These are phyloP conservation scores for Sequoiadendron giganteum DNA, from an alignment of 75 land plant species.

Conservation along the genomic window DNA sequence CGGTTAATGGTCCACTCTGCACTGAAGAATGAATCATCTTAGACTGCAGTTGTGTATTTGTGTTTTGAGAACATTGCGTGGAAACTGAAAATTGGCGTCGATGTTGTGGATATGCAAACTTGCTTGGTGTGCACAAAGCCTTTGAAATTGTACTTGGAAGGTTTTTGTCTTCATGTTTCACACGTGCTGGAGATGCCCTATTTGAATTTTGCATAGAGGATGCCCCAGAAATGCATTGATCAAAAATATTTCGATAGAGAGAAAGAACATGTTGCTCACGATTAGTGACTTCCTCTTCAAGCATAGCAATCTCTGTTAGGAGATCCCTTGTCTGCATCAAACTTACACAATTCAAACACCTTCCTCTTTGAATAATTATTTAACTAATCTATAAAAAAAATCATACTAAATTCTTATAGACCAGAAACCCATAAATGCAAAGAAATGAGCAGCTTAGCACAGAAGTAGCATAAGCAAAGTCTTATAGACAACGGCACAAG, in stretches of 20 bases:
- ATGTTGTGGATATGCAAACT: constrained; percentile 36
- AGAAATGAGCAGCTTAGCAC: background rate
- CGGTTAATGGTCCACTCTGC: constrained; percentile 12
- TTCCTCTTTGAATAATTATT: background rate
- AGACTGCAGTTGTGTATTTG: constrained; percentile 10
- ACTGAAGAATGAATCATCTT: constrained; percentile 34
- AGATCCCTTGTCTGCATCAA: constrained; percentile 71
- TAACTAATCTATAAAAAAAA: background rate
- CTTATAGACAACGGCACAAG: constrained; percentile 2
- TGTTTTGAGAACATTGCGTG: constrained; percentile 30
- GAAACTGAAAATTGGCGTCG: constrained; percentile 41
- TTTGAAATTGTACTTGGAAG: constrained; percentile 64
- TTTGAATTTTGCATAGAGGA: constrained; percentile 53
- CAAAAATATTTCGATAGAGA: constrained; percentile 86
- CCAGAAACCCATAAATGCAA: background rate
- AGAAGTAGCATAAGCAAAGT: background rate
- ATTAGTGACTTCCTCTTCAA: constrained; percentile 89
- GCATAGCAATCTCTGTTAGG: constrained; percentile 79
- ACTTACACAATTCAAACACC: constrained; percentile 2
- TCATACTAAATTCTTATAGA: background rate
- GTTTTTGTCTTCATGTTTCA: constrained; percentile 36
- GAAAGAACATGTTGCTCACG: constrained; percentile 90
- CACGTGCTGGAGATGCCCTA: constrained; percentile 49
- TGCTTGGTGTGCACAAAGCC: constrained; percentile 60
- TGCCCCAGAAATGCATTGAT: constrained; percentile 51